A percentile compares a stretch with the other conserved stretches of the same genome.
Evolutionary conservation across 106 monocot genomes (phyloP).

Genomic region (Chionographis japonica): DNA sequence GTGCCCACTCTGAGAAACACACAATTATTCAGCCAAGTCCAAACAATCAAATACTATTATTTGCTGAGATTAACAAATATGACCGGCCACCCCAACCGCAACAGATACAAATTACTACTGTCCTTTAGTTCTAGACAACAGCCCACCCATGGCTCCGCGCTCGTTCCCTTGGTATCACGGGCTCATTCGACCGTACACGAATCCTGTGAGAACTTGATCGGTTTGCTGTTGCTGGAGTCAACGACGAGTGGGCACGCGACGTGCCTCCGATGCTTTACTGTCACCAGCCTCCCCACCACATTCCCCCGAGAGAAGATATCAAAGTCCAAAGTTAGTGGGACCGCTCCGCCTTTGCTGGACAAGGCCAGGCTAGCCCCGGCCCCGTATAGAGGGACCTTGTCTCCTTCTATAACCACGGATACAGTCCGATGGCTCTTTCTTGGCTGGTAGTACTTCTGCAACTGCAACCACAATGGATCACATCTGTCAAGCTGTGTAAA

Average conservation of each 20-base stretch:
- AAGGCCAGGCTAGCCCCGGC: conserved; percentile 67
- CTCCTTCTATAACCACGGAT: conserved; percentile 52
- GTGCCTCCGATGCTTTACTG: conserved; percentile 53
- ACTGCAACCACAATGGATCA: conserved; percentile 28
- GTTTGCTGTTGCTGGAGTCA: conserved; percentile 50
- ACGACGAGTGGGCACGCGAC: conserved; percentile 47
- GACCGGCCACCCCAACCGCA: too few relatives aligned
- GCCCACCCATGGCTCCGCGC: too few relatives aligned
- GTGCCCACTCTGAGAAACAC: too few relatives aligned
- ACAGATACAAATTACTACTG: too few relatives aligned
- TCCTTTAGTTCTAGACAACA: too few relatives aligned
- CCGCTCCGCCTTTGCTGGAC: conserved; percentile 38
- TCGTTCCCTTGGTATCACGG: too few relatives aligned
- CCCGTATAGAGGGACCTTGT: conserved; percentile 89
- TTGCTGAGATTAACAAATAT: too few relatives aligned
- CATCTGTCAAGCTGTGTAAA: neutral
- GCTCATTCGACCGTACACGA: conserved; percentile 53
- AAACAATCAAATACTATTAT: too few relatives aligned
- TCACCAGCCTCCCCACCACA: conserved; percentile 86
- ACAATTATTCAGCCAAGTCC: too few relatives aligned
- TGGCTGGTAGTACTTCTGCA: conserved; percentile 76
- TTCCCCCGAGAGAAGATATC: conserved; percentile 50
- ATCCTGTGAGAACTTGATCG: conserved; percentile 42
- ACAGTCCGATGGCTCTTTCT: conserved; percentile 62
- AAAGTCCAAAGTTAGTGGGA: conserved; percentile 72